These are phyloP conservation scores for Endoconidiophora laricicola DNA, from an alignment of 2,329 filamentous ascomycete species.

Conservation along the genomic window DNA sequence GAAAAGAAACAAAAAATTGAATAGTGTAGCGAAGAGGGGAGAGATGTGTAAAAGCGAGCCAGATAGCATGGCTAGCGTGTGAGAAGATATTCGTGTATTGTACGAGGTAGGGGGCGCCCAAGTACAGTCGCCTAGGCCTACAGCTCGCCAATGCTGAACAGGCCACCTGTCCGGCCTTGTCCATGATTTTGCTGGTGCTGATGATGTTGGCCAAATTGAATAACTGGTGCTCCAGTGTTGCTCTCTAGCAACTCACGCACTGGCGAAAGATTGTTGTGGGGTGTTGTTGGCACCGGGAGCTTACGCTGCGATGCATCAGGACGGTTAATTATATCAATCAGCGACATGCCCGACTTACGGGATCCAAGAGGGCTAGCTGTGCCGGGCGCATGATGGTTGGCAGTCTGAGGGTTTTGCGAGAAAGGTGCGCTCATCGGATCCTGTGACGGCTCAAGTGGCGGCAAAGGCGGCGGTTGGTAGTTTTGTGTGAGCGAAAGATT, in stretches of 20 bases:
- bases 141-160: not conserved
- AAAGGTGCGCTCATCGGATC: conserved; percentile 5
- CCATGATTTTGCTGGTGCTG: conserved; percentile 1
- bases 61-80: no score
- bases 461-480: conserved; percentile 37
- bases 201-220: conserved; percentile 52
- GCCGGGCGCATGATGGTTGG: conserved; percentile 28
- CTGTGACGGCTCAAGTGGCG: conserved; percentile 36
- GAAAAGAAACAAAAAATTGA: not conserved
- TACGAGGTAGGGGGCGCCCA: not conserved
- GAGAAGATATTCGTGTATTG: not conserved
- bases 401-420: conserved; percentile 27
- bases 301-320: conserved; percentile 80
- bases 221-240: conserved; percentile 49
- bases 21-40: not conserved
- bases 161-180: not conserved
- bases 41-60: not conserved
- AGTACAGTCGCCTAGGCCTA: not conserved
- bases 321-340: conserved; percentile 84
- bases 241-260: conserved; percentile 69
- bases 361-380: conserved; percentile 24
- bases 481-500: conserved; percentile 36
- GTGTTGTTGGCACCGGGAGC: conserved; percentile 77
- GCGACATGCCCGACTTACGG: conserved; percentile 52
- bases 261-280: conserved; percentile 42